These are phyloP conservation scores for Penicillium ucsense DNA, from an alignment of 495 filamentous ascomycete genomes.

Conservation along the genomic window DNA sequence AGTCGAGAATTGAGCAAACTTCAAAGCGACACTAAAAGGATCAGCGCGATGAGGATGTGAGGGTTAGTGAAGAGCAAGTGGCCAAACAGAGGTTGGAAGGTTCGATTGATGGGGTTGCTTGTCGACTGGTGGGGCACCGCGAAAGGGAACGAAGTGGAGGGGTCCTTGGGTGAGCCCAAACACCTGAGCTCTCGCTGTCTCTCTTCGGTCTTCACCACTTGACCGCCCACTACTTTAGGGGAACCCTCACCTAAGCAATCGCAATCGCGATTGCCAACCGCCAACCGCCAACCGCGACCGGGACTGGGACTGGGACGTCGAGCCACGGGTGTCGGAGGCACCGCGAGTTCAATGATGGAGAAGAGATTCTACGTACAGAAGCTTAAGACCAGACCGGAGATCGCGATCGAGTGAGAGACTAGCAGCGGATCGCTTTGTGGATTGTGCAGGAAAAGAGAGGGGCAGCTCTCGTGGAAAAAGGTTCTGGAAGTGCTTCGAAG, in stretches of 20 bases:
- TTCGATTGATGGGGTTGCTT: background rate
- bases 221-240: no score
- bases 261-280: no score
- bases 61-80: constrained; percentile 2
- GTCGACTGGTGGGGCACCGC: constrained; percentile 15
- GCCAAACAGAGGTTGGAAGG: constrained; percentile 1
- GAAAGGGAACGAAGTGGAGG: constrained; percentile 16
- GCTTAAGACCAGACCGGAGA: background rate
- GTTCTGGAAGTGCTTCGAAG: background rate
- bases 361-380: background rate
- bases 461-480: background rate
- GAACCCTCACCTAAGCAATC: no score
- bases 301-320: no score
- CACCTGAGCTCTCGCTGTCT: constrained; percentile 5
- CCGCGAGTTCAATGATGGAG: no score
- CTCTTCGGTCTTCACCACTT: no score
- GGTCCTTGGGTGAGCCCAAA: constrained; percentile 14
- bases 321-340: no score
- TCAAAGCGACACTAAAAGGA: no score
- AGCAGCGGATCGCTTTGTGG: background rate
- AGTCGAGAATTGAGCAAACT: no score
- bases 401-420: background rate
- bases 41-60: background rate
- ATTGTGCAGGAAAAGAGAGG: background rate
- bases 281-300: no score